phyloP scores from a whole-genome alignment of 352 stramenopile genomes.

The Peronospora farinosa region DNA sequence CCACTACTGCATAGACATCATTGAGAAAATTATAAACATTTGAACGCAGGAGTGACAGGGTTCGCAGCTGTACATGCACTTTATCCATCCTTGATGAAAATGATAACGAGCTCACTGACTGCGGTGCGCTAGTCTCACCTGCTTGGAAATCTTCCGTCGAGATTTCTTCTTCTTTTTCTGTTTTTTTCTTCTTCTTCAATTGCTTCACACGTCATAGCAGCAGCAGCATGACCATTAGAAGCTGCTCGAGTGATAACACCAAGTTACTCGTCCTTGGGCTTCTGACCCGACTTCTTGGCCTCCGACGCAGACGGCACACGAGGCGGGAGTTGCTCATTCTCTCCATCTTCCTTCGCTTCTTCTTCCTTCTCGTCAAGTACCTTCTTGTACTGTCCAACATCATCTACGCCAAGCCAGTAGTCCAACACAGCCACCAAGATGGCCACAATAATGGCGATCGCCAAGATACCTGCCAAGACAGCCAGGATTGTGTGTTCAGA shows the following conservation, averaged over 20 bases:
- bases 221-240: slow-evolving; percentile 18
- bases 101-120: slow-evolving; percentile 17
- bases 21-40: neutral
- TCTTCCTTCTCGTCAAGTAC: slow-evolving; percentile 31
- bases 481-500: slow-evolving; percentile 64
- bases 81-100: slow-evolving; percentile 31
- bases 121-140: slow-evolving; percentile 4
- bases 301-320: slow-evolving; percentile 23
- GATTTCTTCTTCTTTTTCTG: neutral
- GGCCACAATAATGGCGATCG: slow-evolving; percentile 57
- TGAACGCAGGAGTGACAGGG: slow-evolving; percentile 9
- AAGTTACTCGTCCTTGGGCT: slow-evolving; percentile 50
- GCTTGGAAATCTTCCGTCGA: too few species aligned
- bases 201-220: slow-evolving; percentile 17
- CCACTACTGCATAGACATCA: slow-evolving; percentile 1
- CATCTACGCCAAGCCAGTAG: slow-evolving; percentile 65
- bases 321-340: slow-evolving; percentile 20
- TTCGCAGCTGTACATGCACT: slow-evolving; percentile 20
- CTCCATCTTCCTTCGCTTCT: slow-evolving; percentile 10
- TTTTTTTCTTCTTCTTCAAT: slow-evolving; percentile 24
- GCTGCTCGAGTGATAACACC: slow-evolving; percentile 10
- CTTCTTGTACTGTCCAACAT: slow-evolving; percentile 51
- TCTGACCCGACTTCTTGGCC: slow-evolving; percentile 34
- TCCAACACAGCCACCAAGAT: slow-evolving; percentile 66
- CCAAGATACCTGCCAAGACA: slow-evolving; percentile 46